These are phyloP conservation scores for Pilatotrama ljubarskyi DNA, from an alignment of 768 basidiomycete genomes.

Conservation along the genomic window DNA sequence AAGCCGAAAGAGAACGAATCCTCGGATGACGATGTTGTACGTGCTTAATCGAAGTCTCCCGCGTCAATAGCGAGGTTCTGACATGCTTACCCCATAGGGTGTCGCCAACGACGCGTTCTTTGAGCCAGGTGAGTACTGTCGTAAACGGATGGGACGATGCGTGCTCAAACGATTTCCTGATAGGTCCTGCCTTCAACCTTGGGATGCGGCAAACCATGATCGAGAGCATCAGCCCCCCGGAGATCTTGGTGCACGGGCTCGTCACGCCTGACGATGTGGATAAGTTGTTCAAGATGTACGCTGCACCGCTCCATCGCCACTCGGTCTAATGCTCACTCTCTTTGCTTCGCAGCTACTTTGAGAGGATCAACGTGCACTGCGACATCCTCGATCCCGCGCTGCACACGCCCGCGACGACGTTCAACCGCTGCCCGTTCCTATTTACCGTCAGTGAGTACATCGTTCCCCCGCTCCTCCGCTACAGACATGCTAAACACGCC, in stretches of 20 bases:
- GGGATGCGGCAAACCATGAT: conserved; percentile 68
- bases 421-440: conserved; percentile 84
- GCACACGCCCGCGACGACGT: conserved; percentile 78
- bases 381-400: conserved; percentile 74
- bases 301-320: no score
- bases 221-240: conserved; percentile 77
- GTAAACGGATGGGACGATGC: not conserved
- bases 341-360: conserved; percentile 57
- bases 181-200: conserved; percentile 74
- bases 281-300: conserved; percentile 81
- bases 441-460: conserved; percentile 76
- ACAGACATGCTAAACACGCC: not conserved
- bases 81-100: conserved; percentile 46
- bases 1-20: conserved; percentile 17
- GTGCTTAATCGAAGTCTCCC: conserved; percentile 5
- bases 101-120: conserved; percentile 82
- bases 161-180: not conserved
- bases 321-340: not conserved
- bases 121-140: conserved; percentile 57
- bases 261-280: conserved; percentile 79
- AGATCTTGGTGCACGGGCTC: conserved; percentile 78
- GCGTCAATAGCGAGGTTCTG: conserved; percentile 4
- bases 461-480: not conserved
- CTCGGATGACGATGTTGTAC: conserved; percentile 61
- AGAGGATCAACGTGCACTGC: conserved; percentile 70